Conservation (phyloP, 805 yeast species). For the Barnettozyma californica region DNA sequence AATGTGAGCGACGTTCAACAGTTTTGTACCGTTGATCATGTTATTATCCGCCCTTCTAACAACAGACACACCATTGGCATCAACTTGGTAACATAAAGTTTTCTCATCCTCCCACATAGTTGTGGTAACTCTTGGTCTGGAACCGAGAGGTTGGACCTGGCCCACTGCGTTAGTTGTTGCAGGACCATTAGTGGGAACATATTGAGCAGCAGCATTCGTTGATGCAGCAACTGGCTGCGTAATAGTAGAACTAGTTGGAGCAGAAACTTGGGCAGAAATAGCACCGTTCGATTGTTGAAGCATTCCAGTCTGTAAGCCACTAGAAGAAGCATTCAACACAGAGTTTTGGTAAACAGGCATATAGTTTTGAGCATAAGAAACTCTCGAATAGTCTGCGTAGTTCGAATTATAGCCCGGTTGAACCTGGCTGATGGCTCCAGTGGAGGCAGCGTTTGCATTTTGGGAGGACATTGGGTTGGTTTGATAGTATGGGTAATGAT, state of each 20-base stretch:
- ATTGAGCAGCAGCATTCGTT: constrained; percentile 7
- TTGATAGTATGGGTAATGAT: constrained; percentile 24
- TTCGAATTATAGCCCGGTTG: constrained; percentile 13
- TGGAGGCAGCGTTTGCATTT: constrained; percentile 1
- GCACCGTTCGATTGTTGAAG: constrained; percentile 3
- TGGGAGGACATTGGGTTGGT: constrained; percentile 3
- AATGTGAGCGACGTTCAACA: constrained; percentile 80
- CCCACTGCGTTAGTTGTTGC: constrained; percentile 15
- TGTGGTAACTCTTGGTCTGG: constrained; percentile 62
- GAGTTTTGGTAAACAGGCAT: constrained; percentile 21
- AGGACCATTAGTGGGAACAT: constrained; percentile 11
- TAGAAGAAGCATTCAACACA: constrained; percentile 5
- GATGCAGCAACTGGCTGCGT: constrained; percentile 6
- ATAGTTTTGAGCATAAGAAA: constrained; percentile 21
- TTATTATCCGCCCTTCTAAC: constrained; percentile 82
- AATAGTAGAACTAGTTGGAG: neutral
- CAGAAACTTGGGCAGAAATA: constrained; percentile 11
- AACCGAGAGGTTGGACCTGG: constrained; percentile 27
- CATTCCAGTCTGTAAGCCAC: neutral
- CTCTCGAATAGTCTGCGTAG: constrained; percentile 22
- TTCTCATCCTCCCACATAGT: constrained; percentile 92
- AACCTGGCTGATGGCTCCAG: constrained; percentile 3
- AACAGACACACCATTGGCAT: constrained; percentile 73
- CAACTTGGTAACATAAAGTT: constrained; percentile 80
- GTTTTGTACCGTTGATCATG: constrained; percentile 81